Evolutionary conservation across 331 rosid genomes (phyloP).

Genomic region (Quercus tomentella): DNA sequence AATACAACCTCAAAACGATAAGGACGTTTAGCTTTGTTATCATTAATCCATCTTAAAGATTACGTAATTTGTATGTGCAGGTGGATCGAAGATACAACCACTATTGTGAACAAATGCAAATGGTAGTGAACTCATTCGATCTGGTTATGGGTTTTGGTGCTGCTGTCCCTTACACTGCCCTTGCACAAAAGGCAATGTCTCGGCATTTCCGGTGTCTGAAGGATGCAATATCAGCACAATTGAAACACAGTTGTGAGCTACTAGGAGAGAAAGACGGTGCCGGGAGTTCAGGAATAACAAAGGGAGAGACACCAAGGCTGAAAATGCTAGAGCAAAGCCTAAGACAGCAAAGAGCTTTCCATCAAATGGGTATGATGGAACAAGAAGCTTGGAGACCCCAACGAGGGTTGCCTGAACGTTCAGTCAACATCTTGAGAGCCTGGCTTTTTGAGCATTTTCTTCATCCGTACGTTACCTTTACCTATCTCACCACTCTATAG

Average conservation of each 20-base stretch:
- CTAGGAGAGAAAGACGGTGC: constrained; percentile 88
- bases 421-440: constrained; percentile 93
- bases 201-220: constrained; percentile 89
- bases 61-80: constrained; percentile 28
- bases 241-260: constrained; percentile 72
- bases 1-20: neutral
- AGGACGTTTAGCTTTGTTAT: neutral
- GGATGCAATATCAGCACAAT: constrained; percentile 63
- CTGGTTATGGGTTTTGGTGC: constrained; percentile 90
- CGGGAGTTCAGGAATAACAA: constrained; percentile 69
- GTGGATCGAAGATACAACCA: constrained; percentile 90
- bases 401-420: constrained; percentile 94
- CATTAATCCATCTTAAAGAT: neutral
- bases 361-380: constrained; percentile 97
- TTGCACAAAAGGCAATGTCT: constrained; percentile 97
- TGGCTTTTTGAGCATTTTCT: constrained; percentile 99
- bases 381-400: constrained; percentile 99
- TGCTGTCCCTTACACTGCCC: constrained; percentile 89
- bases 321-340: constrained; percentile 81
- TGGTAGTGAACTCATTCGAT: constrained; percentile 93
- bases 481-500: neutral
- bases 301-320: constrained; percentile 95
- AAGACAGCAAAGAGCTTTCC: constrained; percentile 90
- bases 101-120: constrained; percentile 95
- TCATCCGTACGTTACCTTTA: constrained; percentile 72